Percentiles rank a stretch among this genome's conserved stretches.
phyloP scores from a whole-genome alignment of 805 yeast genomes.

The Naumovozyma castellii region DNA sequence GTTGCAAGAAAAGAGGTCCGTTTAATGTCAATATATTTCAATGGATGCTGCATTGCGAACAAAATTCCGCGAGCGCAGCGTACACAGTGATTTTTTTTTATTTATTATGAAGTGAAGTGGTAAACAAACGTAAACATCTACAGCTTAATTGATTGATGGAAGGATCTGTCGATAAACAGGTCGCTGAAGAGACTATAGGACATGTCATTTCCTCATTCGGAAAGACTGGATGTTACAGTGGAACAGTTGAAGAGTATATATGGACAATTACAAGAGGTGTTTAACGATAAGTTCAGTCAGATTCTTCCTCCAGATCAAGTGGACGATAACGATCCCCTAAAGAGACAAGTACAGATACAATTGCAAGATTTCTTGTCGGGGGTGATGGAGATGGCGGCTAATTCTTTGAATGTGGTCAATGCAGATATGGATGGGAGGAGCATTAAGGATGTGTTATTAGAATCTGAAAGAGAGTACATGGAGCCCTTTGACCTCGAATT shows the following conservation, averaged over 20 bases:
- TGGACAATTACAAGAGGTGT: constrained; percentile 20
- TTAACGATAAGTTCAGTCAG: constrained; percentile 14
- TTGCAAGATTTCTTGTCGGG: constrained; percentile 18
- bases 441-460: constrained; percentile 13
- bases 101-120: too few species aligned
- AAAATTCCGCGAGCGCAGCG: neutral
- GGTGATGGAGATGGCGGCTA: constrained; percentile 44
- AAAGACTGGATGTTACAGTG: constrained; percentile 16
- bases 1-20: neutral
- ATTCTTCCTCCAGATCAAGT: neutral
- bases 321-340: constrained; percentile 9
- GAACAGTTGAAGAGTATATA: constrained; percentile 22
- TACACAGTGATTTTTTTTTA: neutral
- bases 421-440: constrained; percentile 27
- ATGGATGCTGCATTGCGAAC: neutral
- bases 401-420: constrained; percentile 53
- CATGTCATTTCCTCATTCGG: neutral
- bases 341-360: constrained; percentile 17
- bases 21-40: neutral
- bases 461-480: constrained; percentile 28
- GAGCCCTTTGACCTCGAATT: constrained; percentile 66
- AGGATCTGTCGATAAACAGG: too few species aligned
- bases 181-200: too few species aligned
- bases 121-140: too few species aligned
- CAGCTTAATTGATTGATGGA: too few species aligned